Conservation (phyloP, 805 yeast genomes). For the Candida ascalaphidarum region DNA sequence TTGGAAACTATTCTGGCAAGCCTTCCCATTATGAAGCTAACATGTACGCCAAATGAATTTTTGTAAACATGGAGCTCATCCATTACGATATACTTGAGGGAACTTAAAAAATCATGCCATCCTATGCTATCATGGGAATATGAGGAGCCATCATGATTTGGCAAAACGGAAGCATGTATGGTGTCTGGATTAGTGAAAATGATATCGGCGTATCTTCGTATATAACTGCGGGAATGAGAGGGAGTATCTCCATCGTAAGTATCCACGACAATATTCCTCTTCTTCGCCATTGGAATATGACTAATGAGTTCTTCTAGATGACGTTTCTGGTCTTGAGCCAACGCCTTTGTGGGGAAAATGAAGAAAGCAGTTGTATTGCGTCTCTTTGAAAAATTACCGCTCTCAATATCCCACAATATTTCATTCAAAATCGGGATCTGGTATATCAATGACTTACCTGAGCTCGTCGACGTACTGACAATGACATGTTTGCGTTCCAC, state of each 20-base stretch:
- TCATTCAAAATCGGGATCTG: constrained; percentile 72
- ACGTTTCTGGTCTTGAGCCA: constrained; percentile 93
- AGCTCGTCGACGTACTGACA: constrained; percentile 90
- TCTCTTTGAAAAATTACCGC: constrained; percentile 21
- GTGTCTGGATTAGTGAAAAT: constrained; percentile 95
- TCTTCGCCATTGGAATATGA: constrained; percentile 33
- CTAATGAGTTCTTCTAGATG: constrained; percentile 55
- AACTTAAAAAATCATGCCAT: constrained; percentile 64
- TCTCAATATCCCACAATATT: constrained; percentile 25
- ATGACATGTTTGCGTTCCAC: constrained; percentile 55
- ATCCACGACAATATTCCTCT: constrained; percentile 45
- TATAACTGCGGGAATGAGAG: constrained; percentile 36
- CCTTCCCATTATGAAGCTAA: constrained; percentile 75
- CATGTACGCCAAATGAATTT: constrained; percentile 91
- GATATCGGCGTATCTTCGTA: constrained; percentile 62
- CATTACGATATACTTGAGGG: constrained; percentile 67
- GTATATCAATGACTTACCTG: constrained; percentile 90
- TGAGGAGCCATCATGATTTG: constrained; percentile 45
- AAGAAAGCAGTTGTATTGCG: constrained; percentile 62
- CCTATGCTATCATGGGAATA: constrained; percentile 8
- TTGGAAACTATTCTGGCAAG: constrained; percentile 54
- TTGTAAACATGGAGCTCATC: constrained; percentile 83
- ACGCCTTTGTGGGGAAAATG: constrained; percentile 93
- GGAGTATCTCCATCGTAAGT: constrained; percentile 96
- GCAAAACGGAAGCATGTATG: constrained; percentile 77